Percentiles rank a stretch among this genome's conserved stretches.
Conservation (phyloP, 768 basidiomycete species). For the Leucocoprinus sp. region DNA sequence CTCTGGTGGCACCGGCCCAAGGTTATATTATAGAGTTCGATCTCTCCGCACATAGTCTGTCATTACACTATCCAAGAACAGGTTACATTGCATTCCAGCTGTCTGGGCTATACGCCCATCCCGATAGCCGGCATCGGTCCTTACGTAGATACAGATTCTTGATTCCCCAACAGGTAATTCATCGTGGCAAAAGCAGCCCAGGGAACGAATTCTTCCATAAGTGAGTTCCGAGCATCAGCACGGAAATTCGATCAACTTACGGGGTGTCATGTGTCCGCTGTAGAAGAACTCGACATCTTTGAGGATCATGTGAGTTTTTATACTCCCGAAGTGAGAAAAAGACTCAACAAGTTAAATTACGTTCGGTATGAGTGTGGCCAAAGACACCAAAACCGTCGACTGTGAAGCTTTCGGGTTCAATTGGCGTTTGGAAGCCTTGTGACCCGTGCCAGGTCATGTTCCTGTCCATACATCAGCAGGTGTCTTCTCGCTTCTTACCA, state of each 20-base stretch:
- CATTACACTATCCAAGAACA: not conserved
- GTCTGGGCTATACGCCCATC: not conserved
- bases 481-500: constrained; percentile 30
- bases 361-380: constrained; percentile 61
- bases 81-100: constrained; percentile 1
- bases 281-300: constrained; percentile 49
- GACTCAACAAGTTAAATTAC: constrained; percentile 60
- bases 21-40: too few species aligned
- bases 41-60: not conserved
- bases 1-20: too few species aligned
- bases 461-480: constrained; percentile 1
- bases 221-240: constrained; percentile 31
- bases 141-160: constrained; percentile 9
- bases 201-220: not conserved
- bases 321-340: too few species aligned
- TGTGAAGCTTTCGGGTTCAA: constrained; percentile 56
- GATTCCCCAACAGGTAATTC: constrained; percentile 51
- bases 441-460: constrained; percentile 48
- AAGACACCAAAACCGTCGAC: constrained; percentile 64
- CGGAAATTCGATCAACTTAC: constrained; percentile 7
- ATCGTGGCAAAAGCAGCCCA: constrained; percentile 64
- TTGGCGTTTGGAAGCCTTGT: constrained; percentile 71
- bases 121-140: not conserved
- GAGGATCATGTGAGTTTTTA: not conserved
- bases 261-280: constrained; percentile 22